Conservation (phyloP, 1,284 basidiomycete species). For the Cryptococcus depauperatus region DNA sequence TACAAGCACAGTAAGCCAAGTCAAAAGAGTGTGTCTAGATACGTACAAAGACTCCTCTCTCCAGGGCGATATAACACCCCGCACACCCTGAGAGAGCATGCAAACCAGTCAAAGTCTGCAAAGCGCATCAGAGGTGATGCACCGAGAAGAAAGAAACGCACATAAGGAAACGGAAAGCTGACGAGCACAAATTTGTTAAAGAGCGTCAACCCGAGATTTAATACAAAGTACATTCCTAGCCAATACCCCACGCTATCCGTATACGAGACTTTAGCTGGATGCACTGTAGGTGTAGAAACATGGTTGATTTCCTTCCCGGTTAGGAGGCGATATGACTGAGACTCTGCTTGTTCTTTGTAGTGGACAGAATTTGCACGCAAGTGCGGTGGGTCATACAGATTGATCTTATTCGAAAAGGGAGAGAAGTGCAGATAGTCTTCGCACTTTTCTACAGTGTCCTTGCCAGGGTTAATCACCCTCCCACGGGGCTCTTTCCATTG, state of each 20-base stretch:
- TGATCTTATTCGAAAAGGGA: neutral
- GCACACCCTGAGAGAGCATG: conserved; percentile 74
- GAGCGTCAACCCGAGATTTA: conserved; percentile 81
- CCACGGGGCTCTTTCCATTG: conserved; percentile 7
- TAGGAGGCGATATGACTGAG: conserved; percentile 6
- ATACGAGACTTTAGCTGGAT: conserved; percentile 16
- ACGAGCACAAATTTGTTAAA: conserved; percentile 88
- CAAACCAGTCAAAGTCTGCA: conserved; percentile 64
- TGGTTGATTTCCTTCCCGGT: conserved; percentile 10
- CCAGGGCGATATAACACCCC: conserved; percentile 64
- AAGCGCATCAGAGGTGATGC: conserved; percentile 2
- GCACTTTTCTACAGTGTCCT: too few relatives aligned
- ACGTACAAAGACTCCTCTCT: conserved; percentile 54
- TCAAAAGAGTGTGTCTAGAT: neutral
- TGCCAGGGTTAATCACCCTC: conserved; percentile 11
- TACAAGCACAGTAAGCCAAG: neutral
- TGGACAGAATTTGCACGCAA: neutral
- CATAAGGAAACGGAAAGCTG: conserved; percentile 82
- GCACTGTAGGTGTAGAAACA: conserved; percentile 8
- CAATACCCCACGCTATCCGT: conserved; percentile 48
- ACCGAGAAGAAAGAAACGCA: conserved; percentile 24
- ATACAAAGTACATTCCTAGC: conserved; percentile 72
- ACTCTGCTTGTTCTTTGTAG: neutral
- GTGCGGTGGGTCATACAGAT: conserved; percentile 8
- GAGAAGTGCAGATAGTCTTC: neutral